A percentile compares a stretch with the other conserved stretches of the same genome.
phyloP scores from a whole-genome alignment of 73 alveolate genomes.

The Symbiodinium pilosum region DNA sequence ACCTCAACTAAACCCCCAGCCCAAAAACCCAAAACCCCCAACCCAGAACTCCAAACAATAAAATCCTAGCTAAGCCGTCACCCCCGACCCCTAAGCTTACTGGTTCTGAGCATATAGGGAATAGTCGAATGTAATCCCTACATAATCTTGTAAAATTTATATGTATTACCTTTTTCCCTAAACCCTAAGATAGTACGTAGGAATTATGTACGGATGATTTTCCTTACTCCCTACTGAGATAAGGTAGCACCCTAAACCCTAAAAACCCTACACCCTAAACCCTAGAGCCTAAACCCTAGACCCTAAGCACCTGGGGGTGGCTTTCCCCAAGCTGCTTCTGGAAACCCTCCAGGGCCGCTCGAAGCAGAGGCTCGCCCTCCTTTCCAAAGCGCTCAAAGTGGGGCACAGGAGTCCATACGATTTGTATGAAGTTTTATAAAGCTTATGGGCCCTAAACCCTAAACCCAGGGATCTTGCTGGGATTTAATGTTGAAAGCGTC shows the following conservation, averaged over 20 bases:
- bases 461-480: background rate
- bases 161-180: background rate
- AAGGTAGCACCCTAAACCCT: background rate
- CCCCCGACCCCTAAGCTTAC: background rate
- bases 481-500: background rate
- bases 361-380: constrained; percentile 76
- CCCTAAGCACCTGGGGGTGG: constrained; percentile 59
- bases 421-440: background rate
- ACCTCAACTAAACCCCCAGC: no score
- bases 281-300: background rate
- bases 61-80: background rate
- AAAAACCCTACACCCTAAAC: background rate
- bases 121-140: background rate
- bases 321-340: constrained; percentile 90
- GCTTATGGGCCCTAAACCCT: no score
- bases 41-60: no score
- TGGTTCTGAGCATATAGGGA: no score
- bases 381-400: no score
- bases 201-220: background rate
- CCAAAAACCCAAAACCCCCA: no score
- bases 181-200: background rate
- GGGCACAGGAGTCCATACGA: no score
- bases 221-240: background rate
- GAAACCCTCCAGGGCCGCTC: constrained; percentile 80
- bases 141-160: background rate